Conservation (phyloP, 192 early-diverging fungal species). For the Gryganskiella cystojenkinii region DNA sequence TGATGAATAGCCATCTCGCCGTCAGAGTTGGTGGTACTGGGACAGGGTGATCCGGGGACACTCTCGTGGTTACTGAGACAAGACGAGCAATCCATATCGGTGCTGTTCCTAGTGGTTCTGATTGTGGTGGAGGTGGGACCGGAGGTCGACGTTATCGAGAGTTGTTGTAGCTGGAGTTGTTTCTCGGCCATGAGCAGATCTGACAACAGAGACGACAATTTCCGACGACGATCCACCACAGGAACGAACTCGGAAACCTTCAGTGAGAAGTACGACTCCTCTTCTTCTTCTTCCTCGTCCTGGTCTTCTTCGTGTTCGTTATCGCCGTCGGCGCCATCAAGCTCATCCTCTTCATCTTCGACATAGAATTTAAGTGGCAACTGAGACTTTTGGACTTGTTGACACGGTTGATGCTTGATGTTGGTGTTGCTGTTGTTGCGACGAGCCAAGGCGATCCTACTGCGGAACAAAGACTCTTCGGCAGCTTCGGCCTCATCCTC, state of each 20-base stretch:
- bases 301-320: no score
- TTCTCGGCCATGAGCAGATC: conserved; percentile 22
- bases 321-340: no score
- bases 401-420: neutral
- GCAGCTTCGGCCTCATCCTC: neutral
- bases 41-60: neutral
- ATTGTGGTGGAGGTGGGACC: no score
- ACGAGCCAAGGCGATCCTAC: neutral
- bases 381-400: no score
- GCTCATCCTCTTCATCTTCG: no score
- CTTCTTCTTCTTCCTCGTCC: neutral
- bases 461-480: no score
- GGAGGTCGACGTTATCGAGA: neutral
- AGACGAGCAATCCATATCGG: no score
- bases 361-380: no score
- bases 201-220: conserved; percentile 10
- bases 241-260: neutral
- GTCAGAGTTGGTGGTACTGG: conserved; percentile 2
- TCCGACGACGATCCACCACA: neutral
- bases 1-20: neutral
- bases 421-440: neutral
- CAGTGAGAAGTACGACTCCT: neutral
- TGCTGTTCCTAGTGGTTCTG: neutral
- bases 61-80: neutral
- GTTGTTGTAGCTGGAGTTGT: neutral